Base-by-base conservation (phyloP, 306 rosid species). In the Lathyrus tuberosus region DNA sequence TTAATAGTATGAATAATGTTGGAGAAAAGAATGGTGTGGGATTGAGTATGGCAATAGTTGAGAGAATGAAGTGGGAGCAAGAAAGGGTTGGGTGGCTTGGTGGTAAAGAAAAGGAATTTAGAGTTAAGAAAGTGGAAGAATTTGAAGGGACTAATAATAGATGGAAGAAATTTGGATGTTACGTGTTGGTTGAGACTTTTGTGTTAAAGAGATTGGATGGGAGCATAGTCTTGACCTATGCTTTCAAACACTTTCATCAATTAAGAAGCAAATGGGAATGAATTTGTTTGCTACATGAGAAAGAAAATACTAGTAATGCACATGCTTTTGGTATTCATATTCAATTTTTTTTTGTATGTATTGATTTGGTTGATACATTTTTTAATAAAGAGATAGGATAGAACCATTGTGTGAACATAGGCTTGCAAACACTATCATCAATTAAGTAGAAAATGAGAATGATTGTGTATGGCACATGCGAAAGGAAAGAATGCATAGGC, bases 101-200 rank as follows among this genome's bases (percentile, higher is more conserved):
- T 54, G 86, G 80, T 46, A 72, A 69, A 17, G 82, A 72, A 59
- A 74, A 56, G 69, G 11, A 67, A 37, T 62, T 60, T 71, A 59
- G 75, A 10, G 81, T 87, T 10, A 53, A 70, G 46, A 89, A 71
- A 79, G 70, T 33, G 10, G 95, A 89, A 58, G 74, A 81, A 68
- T 86, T 78, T 73, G 60, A 41, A 61, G 91, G 92, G 52, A 70
- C 4, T 37, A 56, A 16, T 47, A 64, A 62, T 28, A 75, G 76
- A 37, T 86, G 91, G 96, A 82, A 46, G 63, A 86, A 57, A 74
- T 90, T 87, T 76, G 84, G 87, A 48, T 90, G 88, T 53, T 86
- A 75, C 67, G 73, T 82, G 28, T 37, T 90, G 76, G 89, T 84
- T 56, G 94, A 86, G 75, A 86, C 88, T 77, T 87, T 87, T 82